A percentile compares a stretch with the other conserved stretches of the same genome.
Evolutionary conservation across 2,329 filamentous ascomycete species (phyloP).

Genomic region (Penicillium sp.): DNA sequence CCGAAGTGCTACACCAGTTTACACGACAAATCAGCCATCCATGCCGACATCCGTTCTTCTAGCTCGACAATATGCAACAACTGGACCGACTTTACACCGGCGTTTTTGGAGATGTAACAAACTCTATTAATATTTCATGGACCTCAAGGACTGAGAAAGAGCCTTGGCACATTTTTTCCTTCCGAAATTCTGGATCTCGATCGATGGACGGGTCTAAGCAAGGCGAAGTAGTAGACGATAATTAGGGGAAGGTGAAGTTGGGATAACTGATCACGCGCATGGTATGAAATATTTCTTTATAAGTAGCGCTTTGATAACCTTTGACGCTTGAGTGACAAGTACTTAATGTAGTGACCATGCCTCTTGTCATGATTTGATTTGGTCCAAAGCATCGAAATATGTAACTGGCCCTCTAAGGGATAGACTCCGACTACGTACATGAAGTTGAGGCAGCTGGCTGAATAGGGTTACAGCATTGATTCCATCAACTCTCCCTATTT

Average conservation of each 20-base stretch:
- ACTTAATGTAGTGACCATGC: neutral
- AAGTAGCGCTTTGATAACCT: neutral
- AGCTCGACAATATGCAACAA: neutral
- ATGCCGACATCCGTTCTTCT: neutral
- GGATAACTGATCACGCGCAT: neutral
- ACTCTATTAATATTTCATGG: conserved; percentile 20
- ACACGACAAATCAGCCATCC: neutral
- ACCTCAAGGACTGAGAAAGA: neutral
- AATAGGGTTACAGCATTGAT: neutral
- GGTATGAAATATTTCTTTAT: neutral
- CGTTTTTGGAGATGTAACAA: conserved; percentile 23
- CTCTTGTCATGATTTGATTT: neutral
- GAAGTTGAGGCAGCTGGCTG: neutral
- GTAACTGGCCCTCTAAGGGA: neutral
- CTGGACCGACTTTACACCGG: neutral
- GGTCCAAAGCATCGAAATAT: neutral
- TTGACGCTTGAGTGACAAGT: neutral
- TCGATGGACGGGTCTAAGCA: neutral
- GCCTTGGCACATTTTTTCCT: neutral
- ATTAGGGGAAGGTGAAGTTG: neutral
- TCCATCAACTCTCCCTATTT: neutral
- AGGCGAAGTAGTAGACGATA: neutral
- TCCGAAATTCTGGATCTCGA: neutral
- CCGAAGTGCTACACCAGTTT: neutral
- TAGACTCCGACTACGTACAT: neutral